Evolutionary conservation across 306 rosid species (phyloP).

Genomic region (Hylodesmum podocarpum): DNA sequence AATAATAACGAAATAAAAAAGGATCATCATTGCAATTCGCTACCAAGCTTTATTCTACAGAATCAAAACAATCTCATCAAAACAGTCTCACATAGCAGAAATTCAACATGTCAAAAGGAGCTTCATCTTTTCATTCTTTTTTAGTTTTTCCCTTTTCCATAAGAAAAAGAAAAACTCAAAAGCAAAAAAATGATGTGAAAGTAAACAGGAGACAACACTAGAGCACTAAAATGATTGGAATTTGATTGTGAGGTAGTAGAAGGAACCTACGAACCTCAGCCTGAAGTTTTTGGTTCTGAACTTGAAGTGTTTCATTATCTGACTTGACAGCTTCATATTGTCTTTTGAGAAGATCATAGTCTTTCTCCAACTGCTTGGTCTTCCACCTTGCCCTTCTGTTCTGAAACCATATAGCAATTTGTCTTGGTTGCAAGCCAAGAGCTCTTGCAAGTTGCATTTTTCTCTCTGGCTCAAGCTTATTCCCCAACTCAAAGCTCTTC

Average conservation of each 20-base stretch:
- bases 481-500: slow-evolving; percentile 92
- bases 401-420: slow-evolving; percentile 93
- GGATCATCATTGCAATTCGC: slow-evolving; percentile 35
- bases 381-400: slow-evolving; percentile 97
- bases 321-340: slow-evolving; percentile 76
- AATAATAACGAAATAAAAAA: slow-evolving; percentile 8
- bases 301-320: slow-evolving; percentile 73
- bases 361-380: slow-evolving; percentile 93
- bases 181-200: slow-evolving; percentile 3
- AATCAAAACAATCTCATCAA: slow-evolving; percentile 26
- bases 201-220: neutral
- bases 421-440: slow-evolving; percentile 86
- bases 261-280: slow-evolving; percentile 57
- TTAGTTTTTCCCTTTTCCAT: neutral
- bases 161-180: neutral
- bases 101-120: neutral
- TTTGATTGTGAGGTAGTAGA: neutral
- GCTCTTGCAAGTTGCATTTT: slow-evolving; percentile 94
- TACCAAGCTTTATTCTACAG: slow-evolving; percentile 25
- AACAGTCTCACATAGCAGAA: neutral
- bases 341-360: slow-evolving; percentile 77
- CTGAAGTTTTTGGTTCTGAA: slow-evolving; percentile 83
- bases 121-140: slow-evolving; percentile 3
- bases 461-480: slow-evolving; percentile 95
- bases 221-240: neutral